Conservation (phyloP, 768 basidiomycete genomes). For the Cantharellus cinnabarinus region DNA sequence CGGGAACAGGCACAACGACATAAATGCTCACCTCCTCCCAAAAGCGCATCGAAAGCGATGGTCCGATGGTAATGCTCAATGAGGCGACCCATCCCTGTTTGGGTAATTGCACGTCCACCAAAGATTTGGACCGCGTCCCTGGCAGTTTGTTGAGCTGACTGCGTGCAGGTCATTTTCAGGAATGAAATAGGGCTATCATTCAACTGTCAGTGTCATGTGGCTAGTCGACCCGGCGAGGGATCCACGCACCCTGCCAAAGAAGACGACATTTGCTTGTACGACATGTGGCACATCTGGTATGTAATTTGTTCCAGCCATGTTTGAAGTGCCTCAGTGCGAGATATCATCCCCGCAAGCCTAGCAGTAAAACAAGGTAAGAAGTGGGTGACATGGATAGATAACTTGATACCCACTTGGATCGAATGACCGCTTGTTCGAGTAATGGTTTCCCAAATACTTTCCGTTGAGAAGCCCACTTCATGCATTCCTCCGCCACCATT, state of each 20-base stretch:
- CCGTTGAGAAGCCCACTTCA: slow-evolving; percentile 70
- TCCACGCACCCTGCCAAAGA: slow-evolving; percentile 45
- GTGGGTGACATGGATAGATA: not conserved
- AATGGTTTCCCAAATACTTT: slow-evolving; percentile 81
- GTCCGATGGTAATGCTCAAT: slow-evolving; percentile 27
- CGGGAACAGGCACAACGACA: not conserved
- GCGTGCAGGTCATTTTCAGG: slow-evolving; percentile 54
- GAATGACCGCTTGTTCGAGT: slow-evolving; percentile 59
- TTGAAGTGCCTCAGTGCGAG: slow-evolving; percentile 68
- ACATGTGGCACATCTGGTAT: slow-evolving; percentile 89
- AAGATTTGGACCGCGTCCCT: slow-evolving; percentile 69
- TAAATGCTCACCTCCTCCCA: slow-evolving; percentile 47
- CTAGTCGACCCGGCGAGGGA: too few relatives aligned
- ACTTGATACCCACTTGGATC: slow-evolving; percentile 31
- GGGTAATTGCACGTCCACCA: slow-evolving; percentile 63
- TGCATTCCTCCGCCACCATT: slow-evolving; percentile 68
- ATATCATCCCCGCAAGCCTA: slow-evolving; percentile 65
- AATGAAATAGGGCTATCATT: slow-evolving; percentile 41
- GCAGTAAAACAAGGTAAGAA: not conserved
- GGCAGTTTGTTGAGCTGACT: slow-evolving; percentile 32
- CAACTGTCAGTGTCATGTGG: not conserved
- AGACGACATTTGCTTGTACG: slow-evolving; percentile 61
- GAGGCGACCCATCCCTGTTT: slow-evolving; percentile 68
- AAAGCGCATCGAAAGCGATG: slow-evolving; percentile 21
- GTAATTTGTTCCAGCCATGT: slow-evolving; percentile 82